Evolutionary conservation across 352 stramenopile species (phyloP), one percentile per base, ranked within the genome.

Genomic region (Aphanomyces cochlioides): DNA sequence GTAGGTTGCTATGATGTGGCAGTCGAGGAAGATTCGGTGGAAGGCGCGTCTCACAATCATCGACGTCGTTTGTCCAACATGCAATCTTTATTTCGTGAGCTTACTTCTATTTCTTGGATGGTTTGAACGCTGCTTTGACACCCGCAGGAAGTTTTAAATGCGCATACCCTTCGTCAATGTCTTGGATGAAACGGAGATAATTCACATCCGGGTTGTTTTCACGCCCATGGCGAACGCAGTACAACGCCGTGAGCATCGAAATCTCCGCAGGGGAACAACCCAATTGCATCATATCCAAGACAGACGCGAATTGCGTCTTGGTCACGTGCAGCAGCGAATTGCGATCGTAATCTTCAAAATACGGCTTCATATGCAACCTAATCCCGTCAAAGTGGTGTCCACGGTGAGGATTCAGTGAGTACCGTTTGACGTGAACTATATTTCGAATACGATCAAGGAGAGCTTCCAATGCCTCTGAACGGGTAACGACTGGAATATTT

Each of bases 321-420:
- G 80, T 93, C 67, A 95, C 85, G 40, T 78, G 82, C 2, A 76
- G 83, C 63, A 86, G 75, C 41, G 78, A 82, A 74, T 87, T 95
- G 74, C 87, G 83, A 75, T 93, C 85, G 73, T 93, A 93, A 74
- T 95, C 85, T 71, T 93, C 83, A 73, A 92, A 93, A 73, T 92
- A 93, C 34, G 87, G 84, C 77, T 95, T 95, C 81, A 95, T 89
- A 75, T 93, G 81, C 19, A 93, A 54, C 40, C 64, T 70, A 67
- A 5, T 19, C 7, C 2, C 39, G 4, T 7, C 37, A 19, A 53
- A n/a, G 1, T n/a, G 43, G 43, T 50, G 43, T 50, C 43, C 10
- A n/a, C 43, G 43, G 15, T 6, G 19, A 57, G 3, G 4, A 3
- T 54, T 5, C 45, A 21, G 3, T 8, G 34, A 17, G 15, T n/a